Evolutionary conservation across 306 rosid genomes (phyloP).

Genomic region (Sicyos edulis): DNA sequence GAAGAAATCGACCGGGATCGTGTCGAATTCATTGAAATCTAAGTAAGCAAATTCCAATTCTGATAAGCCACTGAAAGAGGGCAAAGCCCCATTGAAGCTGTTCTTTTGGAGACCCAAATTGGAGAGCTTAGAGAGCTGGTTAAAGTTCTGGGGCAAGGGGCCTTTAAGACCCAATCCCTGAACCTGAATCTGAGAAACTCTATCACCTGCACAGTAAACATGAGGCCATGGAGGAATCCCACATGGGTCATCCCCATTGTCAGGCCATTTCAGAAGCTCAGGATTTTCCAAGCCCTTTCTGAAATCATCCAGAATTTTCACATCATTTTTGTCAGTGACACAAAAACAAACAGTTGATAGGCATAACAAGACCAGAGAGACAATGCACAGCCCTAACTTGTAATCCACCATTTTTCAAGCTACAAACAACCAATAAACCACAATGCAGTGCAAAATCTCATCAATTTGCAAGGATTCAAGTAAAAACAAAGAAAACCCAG

Average conservation of each 20-base stretch:
- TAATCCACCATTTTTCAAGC: constrained; percentile 32
- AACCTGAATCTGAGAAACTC: constrained; percentile 73
- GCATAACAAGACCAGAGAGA: constrained; percentile 28
- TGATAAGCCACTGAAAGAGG: constrained; percentile 59
- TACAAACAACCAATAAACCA: constrained; percentile 21
- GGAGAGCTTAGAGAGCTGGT: constrained; percentile 59
- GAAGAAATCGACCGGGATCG: constrained; percentile 68
- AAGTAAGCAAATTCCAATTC: constrained; percentile 69
- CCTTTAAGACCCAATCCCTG: constrained; percentile 61
- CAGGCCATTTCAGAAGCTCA: constrained; percentile 69
- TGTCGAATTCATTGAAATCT: constrained; percentile 58
- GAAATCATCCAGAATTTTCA: constrained; percentile 59
- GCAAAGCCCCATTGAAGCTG: constrained; percentile 54
- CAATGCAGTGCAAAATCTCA: constrained; percentile 24
- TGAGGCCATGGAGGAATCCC: constrained; percentile 71
- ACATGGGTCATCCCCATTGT: constrained; percentile 59
- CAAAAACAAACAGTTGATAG: constrained; percentile 30
- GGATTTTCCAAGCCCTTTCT: constrained; percentile 61
- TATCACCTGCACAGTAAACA: constrained; percentile 52
- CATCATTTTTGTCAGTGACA: constrained; percentile 55
- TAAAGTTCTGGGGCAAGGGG: constrained; percentile 54
- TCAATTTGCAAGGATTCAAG: neutral
- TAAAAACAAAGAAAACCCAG: constrained; percentile 7
- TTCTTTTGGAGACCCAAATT: constrained; percentile 77
- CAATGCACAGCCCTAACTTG: constrained; percentile 19